These are phyloP conservation scores for Ganoderma lucidum DNA, from an alignment of 1,284 basidiomycete species.

Conservation along the genomic window DNA sequence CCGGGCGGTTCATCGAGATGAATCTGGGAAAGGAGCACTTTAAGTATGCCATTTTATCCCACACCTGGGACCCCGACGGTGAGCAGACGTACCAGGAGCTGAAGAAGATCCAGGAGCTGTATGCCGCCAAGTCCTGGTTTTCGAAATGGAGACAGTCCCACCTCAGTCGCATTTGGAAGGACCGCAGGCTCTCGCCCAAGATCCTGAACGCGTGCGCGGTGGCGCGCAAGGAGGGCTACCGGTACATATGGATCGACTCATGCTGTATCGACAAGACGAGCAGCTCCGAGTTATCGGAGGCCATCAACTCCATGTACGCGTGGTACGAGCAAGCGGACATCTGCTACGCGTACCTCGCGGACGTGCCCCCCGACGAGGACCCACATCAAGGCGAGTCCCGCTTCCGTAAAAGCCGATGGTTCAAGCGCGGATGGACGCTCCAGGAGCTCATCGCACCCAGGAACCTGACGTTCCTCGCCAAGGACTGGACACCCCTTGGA, in stretches of 20 bases:
- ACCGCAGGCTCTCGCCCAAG: neutral
- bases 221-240: neutral
- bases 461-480: neutral
- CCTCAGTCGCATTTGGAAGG: neutral
- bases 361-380: neutral
- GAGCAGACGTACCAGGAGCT: neutral
- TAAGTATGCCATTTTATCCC: neutral
- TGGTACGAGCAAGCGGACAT: neutral
- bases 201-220: neutral
- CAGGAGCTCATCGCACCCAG: neutral
- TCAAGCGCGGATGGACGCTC: constrained; percentile 1
- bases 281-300: neutral
- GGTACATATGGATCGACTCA: neutral
- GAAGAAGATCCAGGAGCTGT: neutral
- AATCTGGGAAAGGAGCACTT: neutral
- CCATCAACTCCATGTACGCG: neutral
- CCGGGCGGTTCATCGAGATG: neutral
- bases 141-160: neutral
- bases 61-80: neutral
- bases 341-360: neutral
- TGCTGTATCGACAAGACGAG: neutral
- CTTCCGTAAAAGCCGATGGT: neutral
- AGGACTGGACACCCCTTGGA: neutral
- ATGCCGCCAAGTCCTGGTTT: neutral
- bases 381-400: neutral